Percentiles rank a stretch among this genome's conserved stretches.
Evolutionary conservation across 1,284 basidiomycete genomes (phyloP).

Genomic region (Fomes fomentarius): DNA sequence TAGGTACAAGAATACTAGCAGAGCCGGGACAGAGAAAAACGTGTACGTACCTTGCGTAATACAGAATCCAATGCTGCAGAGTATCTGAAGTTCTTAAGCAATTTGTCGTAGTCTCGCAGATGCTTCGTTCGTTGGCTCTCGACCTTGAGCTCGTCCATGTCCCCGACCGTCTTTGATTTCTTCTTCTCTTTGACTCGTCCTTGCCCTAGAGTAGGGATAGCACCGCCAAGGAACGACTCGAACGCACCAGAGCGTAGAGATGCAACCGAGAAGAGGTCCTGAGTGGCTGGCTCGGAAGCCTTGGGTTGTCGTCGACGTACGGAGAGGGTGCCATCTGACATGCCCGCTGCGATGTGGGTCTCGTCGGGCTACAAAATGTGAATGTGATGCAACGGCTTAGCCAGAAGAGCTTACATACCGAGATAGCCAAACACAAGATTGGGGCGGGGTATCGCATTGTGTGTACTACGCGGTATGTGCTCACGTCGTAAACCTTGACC

Average conservation of each 20-base stretch:
- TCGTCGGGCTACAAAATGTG: slow-evolving; percentile 78
- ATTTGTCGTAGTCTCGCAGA: slow-evolving; percentile 87
- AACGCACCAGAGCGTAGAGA: slow-evolving; percentile 65
- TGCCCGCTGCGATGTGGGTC: slow-evolving; percentile 93
- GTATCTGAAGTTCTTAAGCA: slow-evolving; percentile 94
- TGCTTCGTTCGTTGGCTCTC: slow-evolving; percentile 76
- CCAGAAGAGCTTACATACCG: slow-evolving; percentile 52
- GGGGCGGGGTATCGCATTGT: slow-evolving; percentile 99
- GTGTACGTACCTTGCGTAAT: slow-evolving; percentile 69
- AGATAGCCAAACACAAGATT: slow-evolving; percentile 88
- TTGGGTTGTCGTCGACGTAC: slow-evolving; percentile 84
- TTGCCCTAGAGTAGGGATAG: slow-evolving; percentile 57
- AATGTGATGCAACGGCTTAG: not conserved
- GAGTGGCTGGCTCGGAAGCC: slow-evolving; percentile 55
- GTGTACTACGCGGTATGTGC: slow-evolving; percentile 93
- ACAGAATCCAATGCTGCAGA: slow-evolving; percentile 92
- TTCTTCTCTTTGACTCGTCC: slow-evolving; percentile 58
- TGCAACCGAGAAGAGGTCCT: slow-evolving; percentile 45
- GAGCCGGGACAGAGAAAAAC: not conserved
- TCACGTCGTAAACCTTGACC: slow-evolving; percentile 98
- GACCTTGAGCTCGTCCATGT: slow-evolving; percentile 73
- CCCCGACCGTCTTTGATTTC: slow-evolving; percentile 52
- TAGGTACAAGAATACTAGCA: slow-evolving; percentile 1
- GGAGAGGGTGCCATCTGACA: slow-evolving; percentile 96
- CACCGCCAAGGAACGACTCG: slow-evolving; percentile 72